These are phyloP conservation scores for Neobulgaria alba DNA, from an alignment of 2,329 filamentous ascomycete species.

Conservation along the genomic window DNA sequence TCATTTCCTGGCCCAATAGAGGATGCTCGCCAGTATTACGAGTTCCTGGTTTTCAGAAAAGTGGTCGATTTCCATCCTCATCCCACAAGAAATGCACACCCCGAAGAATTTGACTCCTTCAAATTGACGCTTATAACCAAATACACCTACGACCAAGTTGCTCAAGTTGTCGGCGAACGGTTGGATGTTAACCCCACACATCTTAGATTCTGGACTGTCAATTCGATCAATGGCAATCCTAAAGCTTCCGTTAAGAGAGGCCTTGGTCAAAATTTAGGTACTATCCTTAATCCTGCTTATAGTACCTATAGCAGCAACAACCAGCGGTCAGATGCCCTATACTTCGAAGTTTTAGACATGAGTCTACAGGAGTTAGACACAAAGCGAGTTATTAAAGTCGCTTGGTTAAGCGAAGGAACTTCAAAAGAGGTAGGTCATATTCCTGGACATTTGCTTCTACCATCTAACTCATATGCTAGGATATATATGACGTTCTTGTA, in stretches of 20 bases:
- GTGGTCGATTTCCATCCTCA: conserved; percentile 70
- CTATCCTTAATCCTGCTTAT: conserved; percentile 70
- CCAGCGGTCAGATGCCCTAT: conserved; percentile 70
- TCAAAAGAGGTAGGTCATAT: conserved; percentile 66
- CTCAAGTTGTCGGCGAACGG: conserved; percentile 72
- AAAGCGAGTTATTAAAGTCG: conserved; percentile 78
- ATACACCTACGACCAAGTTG: conserved; percentile 80
- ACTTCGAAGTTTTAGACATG: conserved; percentile 90
- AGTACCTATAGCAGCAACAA: conserved; percentile 61
- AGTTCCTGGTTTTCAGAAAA: conserved; percentile 81
- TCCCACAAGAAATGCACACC: conserved; percentile 41
- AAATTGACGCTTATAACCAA: conserved; percentile 74
- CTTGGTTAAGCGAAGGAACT: conserved; percentile 81
- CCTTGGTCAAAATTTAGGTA: conserved; percentile 56
- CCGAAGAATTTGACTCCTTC: conserved; percentile 56
- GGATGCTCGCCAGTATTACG: conserved; percentile 82
- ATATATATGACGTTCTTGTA: conserved; percentile 74
- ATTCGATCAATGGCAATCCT: conserved; percentile 65
- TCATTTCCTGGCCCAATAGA: conserved; percentile 43
- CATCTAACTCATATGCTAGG: conserved; percentile 39
- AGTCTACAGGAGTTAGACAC: conserved; percentile 88
- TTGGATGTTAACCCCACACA: conserved; percentile 75
- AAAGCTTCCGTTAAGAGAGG: conserved; percentile 70
- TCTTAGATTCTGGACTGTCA: conserved; percentile 84
- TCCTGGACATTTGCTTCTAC: conserved; percentile 5